Conservation (phyloP, 2,329 filamentous ascomycete species). For the Pseudogymnoascus sp. region DNA sequence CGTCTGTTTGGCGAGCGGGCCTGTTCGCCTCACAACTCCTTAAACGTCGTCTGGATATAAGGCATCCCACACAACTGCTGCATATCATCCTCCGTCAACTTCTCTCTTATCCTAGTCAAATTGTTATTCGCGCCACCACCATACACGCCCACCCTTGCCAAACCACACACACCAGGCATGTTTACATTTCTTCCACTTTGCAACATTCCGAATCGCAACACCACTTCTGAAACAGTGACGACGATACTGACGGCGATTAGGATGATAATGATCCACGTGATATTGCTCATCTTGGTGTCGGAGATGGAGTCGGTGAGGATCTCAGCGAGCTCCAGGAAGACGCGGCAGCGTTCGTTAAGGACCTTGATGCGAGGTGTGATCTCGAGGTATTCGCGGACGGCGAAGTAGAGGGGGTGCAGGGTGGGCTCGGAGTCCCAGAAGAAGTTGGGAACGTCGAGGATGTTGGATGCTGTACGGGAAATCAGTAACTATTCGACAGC, state of each 20-base stretch:
- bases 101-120: constrained; percentile 20
- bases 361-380: constrained; percentile 95
- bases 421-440: constrained; percentile 98
- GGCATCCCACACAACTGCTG: constrained; percentile 25
- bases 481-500: constrained; percentile 17
- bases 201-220: constrained; percentile 75
- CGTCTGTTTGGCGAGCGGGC: not conserved
- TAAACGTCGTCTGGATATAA: not conserved
- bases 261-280: constrained; percentile 97
- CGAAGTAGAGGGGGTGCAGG: constrained; percentile 85
- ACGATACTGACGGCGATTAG: constrained; percentile 86
- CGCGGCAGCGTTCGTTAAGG: constrained; percentile 90
- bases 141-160: not conserved
- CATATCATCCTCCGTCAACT: constrained; percentile 24
- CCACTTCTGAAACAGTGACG: constrained; percentile 84
- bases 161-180: not conserved
- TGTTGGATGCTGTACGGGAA: constrained; percentile 66
- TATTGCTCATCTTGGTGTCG: constrained; percentile 89
- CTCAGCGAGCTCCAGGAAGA: constrained; percentile 93
- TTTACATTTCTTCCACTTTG: constrained; percentile 26
- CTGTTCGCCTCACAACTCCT: not conserved
- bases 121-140: constrained; percentile 17
- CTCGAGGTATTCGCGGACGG: constrained; percentile 93
- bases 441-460: constrained; percentile 92
- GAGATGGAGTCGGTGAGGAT: constrained; percentile 88